Conservation (phyloP, 805 yeast genomes). For the Kodamaea sagamina region DNA sequence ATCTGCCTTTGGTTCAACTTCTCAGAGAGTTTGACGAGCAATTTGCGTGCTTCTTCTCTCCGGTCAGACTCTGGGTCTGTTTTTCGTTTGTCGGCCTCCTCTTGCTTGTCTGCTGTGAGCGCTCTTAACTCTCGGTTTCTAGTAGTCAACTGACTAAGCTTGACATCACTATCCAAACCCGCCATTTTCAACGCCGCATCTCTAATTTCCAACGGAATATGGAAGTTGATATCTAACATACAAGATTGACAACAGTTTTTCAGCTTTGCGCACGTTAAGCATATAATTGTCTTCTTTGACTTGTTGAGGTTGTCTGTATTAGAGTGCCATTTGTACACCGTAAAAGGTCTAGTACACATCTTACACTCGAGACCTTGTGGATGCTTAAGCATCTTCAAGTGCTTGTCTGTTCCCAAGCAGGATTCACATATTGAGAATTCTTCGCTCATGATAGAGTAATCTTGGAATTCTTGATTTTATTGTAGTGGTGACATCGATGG, state of each 20-base stretch:
- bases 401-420: conserved; percentile 70
- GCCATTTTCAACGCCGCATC: conserved; percentile 81
- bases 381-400: conserved; percentile 72
- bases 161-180: conserved; percentile 39
- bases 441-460: conserved; percentile 8
- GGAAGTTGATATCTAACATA: conserved; percentile 76
- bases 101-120: conserved; percentile 49
- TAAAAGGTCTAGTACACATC: conserved; percentile 81
- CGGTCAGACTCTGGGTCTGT: conserved; percentile 16
- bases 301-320: conserved; percentile 40
- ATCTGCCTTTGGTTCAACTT: conserved; percentile 21
- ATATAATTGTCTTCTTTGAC: conserved; percentile 65
- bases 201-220: conserved; percentile 75
- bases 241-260: conserved; percentile 88
- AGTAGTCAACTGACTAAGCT: conserved; percentile 15
- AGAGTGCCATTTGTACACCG: conserved; percentile 74
- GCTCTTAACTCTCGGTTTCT: conserved; percentile 40
- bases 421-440: conserved; percentile 64
- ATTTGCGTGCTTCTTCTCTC: conserved; percentile 44
- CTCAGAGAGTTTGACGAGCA: conserved; percentile 52
- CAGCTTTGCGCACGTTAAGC: conserved; percentile 76
- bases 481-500: conserved; percentile 8
- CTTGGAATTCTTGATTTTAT: neutral
- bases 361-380: conserved; percentile 78
- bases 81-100: conserved; percentile 45